Evolutionary conservation across 2,329 filamentous ascomycete species (phyloP).

Genomic region (Penicillium sp.): DNA sequence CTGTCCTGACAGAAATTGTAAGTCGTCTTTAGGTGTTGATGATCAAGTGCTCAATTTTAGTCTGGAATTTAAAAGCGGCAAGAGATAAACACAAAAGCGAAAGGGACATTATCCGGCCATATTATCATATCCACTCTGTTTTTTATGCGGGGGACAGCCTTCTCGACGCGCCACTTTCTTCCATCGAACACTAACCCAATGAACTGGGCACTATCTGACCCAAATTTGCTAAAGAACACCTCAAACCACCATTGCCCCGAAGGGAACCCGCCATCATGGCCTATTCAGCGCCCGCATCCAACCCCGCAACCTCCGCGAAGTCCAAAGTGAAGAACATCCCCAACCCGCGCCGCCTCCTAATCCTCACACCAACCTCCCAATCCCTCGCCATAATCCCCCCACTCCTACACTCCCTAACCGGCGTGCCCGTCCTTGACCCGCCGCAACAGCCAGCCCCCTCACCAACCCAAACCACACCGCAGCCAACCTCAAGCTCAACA

Average conservation of each 20-base stretch:
- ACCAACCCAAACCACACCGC: neutral
- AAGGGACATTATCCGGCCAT: neutral
- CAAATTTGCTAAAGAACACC: neutral
- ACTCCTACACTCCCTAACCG: constrained; percentile 39
- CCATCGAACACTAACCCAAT: neutral
- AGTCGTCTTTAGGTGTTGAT: too few species aligned
- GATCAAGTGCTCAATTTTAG: neutral
- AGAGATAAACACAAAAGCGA: neutral
- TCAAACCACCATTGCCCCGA: neutral
- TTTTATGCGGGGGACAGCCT: constrained; percentile 18
- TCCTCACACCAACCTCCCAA: constrained; percentile 39
- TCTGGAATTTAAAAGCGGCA: neutral
- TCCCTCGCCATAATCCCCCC: constrained; percentile 37
- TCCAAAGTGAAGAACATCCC: constrained; percentile 27
- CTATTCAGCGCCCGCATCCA: constrained; percentile 6
- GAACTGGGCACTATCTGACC: neutral
- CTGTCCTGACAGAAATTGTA: too few species aligned
- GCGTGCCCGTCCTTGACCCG: constrained; percentile 25
- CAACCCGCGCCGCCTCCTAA: constrained; percentile 44
- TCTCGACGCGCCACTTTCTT: neutral
- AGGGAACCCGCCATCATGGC: constrained; percentile 10
- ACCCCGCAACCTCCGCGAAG: constrained; percentile 5
- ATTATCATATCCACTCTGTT: constrained; percentile 10
- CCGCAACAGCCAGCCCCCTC: constrained; percentile 18
- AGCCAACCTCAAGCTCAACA: neutral